A percentile compares a stretch with the other conserved stretches of the same genome.
Evolutionary conservation across 352 stramenopile species (phyloP).

Genomic region (Saprolegnia parasitica): DNA sequence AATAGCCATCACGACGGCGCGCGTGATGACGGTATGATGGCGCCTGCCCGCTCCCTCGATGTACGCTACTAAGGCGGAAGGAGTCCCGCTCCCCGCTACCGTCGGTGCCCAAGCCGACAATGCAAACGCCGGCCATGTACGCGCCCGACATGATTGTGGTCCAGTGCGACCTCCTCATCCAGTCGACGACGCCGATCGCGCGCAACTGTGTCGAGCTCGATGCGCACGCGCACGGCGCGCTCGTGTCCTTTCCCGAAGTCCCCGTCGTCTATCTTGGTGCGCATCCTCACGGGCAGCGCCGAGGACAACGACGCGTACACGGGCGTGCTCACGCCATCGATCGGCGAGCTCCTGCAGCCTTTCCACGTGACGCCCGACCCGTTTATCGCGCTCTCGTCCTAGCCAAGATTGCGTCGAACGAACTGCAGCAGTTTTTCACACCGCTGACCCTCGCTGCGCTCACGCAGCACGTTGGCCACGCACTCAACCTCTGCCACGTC

Average conservation of each 20-base stretch:
- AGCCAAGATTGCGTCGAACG: not conserved
- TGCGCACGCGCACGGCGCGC: slow-evolving; percentile 32
- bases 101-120: not conserved
- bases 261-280: slow-evolving; percentile 74
- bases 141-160: slow-evolving; percentile 63
- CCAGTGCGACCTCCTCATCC: slow-evolving; percentile 66
- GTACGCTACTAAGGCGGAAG: too few relatives aligned
- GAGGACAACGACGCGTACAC: slow-evolving; percentile 36
- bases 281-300: slow-evolving; percentile 52
- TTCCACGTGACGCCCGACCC: slow-evolving; percentile 67
- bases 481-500: slow-evolving; percentile 26
- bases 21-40: too few relatives aligned
- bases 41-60: too few relatives aligned
- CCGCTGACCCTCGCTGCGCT: slow-evolving; percentile 16
- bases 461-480: slow-evolving; percentile 24
- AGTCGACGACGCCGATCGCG: slow-evolving; percentile 56
- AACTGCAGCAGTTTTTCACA: slow-evolving; percentile 13
- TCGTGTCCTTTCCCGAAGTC: slow-evolving; percentile 81
- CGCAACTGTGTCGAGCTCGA: slow-evolving; percentile 36
- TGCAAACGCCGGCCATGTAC: slow-evolving; percentile 34
- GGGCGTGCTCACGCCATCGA: slow-evolving; percentile 52
- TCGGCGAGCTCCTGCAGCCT: slow-evolving; percentile 67
- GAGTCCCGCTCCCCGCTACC: too few relatives aligned
- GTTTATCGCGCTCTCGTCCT: slow-evolving; percentile 43
- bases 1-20: too few relatives aligned